A percentile compares a stretch with the other conserved stretches of the same genome.
phyloP scores from a whole-genome alignment of 805 yeast genomes.

The Middelhovenomyces tepae region DNA sequence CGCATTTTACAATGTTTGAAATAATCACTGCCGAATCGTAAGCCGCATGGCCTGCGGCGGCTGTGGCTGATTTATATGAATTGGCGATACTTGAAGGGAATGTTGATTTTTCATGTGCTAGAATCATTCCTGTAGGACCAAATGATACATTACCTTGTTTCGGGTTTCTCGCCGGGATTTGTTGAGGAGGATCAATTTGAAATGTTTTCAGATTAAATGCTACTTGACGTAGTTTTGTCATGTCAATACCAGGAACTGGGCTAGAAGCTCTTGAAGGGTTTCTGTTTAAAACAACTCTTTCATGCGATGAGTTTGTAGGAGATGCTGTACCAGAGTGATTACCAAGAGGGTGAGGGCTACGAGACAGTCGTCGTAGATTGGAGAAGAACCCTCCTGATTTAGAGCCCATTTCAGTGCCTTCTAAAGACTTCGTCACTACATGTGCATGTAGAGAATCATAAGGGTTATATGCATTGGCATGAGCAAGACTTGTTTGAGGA shows the following conservation, averaged over 20 bases:
- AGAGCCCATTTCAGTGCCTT: too few species aligned
- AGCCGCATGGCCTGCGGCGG: conserved; percentile 14
- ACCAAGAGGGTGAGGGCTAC: too few species aligned
- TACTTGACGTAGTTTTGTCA: conserved; percentile 48
- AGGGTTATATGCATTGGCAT: too few species aligned
- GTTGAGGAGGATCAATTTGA: conserved; percentile 82
- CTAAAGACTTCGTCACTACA: too few species aligned
- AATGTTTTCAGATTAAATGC: conserved; percentile 70
- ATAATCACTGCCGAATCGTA: conserved; percentile 17
- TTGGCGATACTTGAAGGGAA: conserved; percentile 5
- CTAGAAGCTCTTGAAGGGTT: conserved; percentile 31
- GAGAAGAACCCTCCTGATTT: too few species aligned
- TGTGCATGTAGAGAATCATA: too few species aligned
- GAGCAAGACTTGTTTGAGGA: too few species aligned
- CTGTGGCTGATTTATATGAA: not conserved
- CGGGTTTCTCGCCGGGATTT: conserved; percentile 81
- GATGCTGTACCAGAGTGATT: too few species aligned
- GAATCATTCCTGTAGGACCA: conserved; percentile 20
- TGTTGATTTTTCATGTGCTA: conserved; percentile 3
- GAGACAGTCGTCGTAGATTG: too few species aligned
- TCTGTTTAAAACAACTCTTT: conserved; percentile 36
- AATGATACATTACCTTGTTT: conserved; percentile 61
- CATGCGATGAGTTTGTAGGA: too few species aligned
- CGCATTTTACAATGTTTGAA: conserved; percentile 11
- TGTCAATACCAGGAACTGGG: conserved; percentile 10